A percentile compares a stretch with the other conserved stretches of the same genome.
Conservation (phyloP, 179 eudicot species). For the Sideroxylon spinosum region DNA sequence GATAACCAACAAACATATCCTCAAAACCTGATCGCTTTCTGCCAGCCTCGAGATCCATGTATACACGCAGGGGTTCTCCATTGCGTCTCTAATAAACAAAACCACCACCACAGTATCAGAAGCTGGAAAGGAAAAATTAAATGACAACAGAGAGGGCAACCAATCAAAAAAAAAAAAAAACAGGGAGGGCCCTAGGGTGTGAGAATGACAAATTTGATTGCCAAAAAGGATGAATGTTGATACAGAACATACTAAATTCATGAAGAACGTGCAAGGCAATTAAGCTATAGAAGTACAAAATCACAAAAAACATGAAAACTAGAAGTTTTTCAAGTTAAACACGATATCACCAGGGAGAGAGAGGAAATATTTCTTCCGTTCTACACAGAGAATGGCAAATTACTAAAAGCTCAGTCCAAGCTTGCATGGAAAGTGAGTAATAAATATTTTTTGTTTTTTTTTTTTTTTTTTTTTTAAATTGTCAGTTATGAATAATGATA, state of each 20-base stretch:
- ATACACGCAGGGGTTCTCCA: conserved; percentile 89
- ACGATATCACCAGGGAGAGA: background rate
- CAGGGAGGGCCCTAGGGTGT: background rate
- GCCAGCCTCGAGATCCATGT: conserved; percentile 98
- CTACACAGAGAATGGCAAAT: background rate
- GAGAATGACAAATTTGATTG: background rate
- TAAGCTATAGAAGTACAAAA: background rate
- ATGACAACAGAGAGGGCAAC: too few species aligned
- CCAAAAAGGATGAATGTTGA: background rate
- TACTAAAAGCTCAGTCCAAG: background rate
- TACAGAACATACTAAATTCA: background rate
- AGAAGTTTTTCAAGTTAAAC: background rate
- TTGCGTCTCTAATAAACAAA: conserved; percentile 47
- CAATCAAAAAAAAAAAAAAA: too few species aligned
- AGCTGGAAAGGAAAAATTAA: background rate
- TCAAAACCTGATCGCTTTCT: conserved; percentile 80
- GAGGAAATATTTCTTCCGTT: background rate
- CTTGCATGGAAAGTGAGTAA: too few species aligned
- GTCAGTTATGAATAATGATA: background rate
- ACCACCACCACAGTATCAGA: conserved; percentile 8
- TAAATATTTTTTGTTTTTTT: background rate
- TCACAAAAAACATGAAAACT: background rate
- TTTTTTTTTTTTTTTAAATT: background rate
- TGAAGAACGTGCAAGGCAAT: background rate
- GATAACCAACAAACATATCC: conserved; percentile 84